These are phyloP conservation scores for Fagopyrum homotropicum DNA, from an alignment of 148 eudicot genomes.

Conservation along the genomic window DNA sequence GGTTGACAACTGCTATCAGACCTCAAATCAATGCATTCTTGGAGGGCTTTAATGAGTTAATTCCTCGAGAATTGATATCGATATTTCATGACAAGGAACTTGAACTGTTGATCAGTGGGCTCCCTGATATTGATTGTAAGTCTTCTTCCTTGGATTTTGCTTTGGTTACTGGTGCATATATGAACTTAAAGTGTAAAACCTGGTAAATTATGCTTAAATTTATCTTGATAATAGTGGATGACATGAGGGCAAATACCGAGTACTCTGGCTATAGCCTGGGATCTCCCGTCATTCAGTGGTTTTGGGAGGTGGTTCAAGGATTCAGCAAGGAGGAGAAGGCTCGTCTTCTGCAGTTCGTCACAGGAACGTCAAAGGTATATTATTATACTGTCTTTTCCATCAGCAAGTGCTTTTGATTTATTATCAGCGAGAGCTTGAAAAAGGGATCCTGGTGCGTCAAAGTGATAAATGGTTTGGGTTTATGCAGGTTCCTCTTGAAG, in stretches of 20 bases:
- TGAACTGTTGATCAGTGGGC: slow-evolving; percentile 89
- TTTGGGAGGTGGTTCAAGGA: slow-evolving; percentile 93
- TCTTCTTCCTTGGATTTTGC: background rate
- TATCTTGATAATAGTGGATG: slow-evolving; percentile 49
- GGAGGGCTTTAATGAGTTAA: slow-evolving; percentile 86
- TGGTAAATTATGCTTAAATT: background rate
- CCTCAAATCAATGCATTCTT: slow-evolving; percentile 97
- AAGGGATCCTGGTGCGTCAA: background rate
- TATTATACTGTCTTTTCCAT: background rate
- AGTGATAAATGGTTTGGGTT: background rate
- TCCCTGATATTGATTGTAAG: slow-evolving; percentile 97
- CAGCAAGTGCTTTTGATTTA: background rate
- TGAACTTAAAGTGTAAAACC: background rate
- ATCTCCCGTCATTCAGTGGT: slow-evolving; percentile 94
- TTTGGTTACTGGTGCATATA: background rate
- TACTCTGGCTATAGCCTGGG: slow-evolving; percentile 90
- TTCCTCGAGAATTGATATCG: slow-evolving; percentile 71
- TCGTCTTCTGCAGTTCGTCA: slow-evolving; percentile 91
- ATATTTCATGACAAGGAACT: slow-evolving; percentile 94
- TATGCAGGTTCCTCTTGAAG: slow-evolving; percentile 88
- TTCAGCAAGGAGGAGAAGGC: slow-evolving; percentile 98
- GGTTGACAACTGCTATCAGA: slow-evolving; percentile 93
- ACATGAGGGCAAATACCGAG: slow-evolving; percentile 95
- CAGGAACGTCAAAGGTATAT: slow-evolving; percentile 91
- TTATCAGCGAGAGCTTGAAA: background rate